Evolutionary conservation across 805 yeast genomes (phyloP).

Genomic region (Debaryomyces tyrocola): DNA sequence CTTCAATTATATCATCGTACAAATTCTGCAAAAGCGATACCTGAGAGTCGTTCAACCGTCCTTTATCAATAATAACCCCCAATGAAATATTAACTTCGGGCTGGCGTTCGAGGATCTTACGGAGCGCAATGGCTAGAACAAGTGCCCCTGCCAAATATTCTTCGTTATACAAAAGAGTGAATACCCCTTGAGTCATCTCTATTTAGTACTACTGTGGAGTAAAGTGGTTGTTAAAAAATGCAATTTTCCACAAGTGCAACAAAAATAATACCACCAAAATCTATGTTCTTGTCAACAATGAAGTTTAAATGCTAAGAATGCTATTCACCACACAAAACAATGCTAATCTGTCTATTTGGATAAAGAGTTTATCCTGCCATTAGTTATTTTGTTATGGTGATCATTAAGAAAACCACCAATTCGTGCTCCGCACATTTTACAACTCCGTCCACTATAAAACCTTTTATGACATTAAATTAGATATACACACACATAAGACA

Average conservation of each 20-base stretch:
- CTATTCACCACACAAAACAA: too few species aligned
- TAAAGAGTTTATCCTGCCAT: too few species aligned
- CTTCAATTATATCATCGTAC: conserved; percentile 33
- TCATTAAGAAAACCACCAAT: neutral
- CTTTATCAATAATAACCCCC: conserved; percentile 35
- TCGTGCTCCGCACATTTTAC: neutral
- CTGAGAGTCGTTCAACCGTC: conserved; percentile 25
- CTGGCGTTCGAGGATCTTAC: conserved; percentile 12
- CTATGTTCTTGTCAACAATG: too few species aligned
- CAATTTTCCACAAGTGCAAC: too few species aligned
- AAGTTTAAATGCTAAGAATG: too few species aligned
- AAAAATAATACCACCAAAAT: too few species aligned
- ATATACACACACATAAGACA: conserved; percentile 18
- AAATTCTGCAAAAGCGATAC: conserved; percentile 20
- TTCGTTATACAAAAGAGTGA: conserved; percentile 49
- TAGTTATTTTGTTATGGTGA: too few species aligned
- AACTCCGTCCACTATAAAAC: neutral
- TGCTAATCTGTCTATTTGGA: too few species aligned
- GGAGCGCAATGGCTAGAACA: conserved; percentile 43
- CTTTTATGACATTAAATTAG: conserved; percentile 19
- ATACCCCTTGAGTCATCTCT: conserved; percentile 37
- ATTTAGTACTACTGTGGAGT: neutral
- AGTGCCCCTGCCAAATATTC: conserved; percentile 60
- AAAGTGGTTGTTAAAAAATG: neutral
- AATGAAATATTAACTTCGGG: conserved; percentile 11